A percentile compares a stretch with the other conserved stretches of the same genome.
These are phyloP conservation scores for Aspergillus glaucus DNA, from an alignment of 2,329 filamentous ascomycete genomes.

Conservation along the genomic window DNA sequence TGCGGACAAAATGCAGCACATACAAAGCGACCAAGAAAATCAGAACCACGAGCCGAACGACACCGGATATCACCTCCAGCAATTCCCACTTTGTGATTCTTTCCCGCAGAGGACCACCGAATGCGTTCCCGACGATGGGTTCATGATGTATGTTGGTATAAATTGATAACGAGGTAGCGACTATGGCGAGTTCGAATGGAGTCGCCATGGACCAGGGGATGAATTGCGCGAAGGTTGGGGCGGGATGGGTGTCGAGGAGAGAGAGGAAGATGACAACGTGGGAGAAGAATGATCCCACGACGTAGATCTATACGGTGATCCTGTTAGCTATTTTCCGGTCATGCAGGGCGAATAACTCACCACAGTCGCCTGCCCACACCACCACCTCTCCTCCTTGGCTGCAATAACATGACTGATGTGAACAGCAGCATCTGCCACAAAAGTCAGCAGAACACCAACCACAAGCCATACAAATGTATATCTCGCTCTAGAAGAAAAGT, in stretches of 20 bases:
- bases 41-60: conserved; percentile 63
- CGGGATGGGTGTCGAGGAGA: conserved; percentile 73
- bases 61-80: conserved; percentile 49
- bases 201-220: conserved; percentile 70
- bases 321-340: conserved; percentile 8
- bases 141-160: conserved; percentile 64
- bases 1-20: conserved; percentile 42
- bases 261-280: conserved; percentile 82
- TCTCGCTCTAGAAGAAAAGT: no score
- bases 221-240: conserved; percentile 73
- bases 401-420: conserved; percentile 69
- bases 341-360: conserved; percentile 45
- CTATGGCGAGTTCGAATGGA: conserved; percentile 64
- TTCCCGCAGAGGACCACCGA: conserved; percentile 36
- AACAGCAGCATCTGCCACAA: conserved; percentile 66
- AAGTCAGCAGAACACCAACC: conserved; percentile 63
- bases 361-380: conserved; percentile 72
- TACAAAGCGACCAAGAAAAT: conserved; percentile 57
- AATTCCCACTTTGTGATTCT: conserved; percentile 39
- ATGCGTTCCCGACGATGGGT: conserved; percentile 46
- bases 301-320: conserved; percentile 61
- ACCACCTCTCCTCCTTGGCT: conserved; percentile 62
- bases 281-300: conserved; percentile 77
- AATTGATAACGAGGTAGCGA: conserved; percentile 61
- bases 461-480: conserved; percentile 64